These are phyloP conservation scores for Aspergillus saccharolyticus DNA, from an alignment of 495 filamentous ascomycete species.

Conservation along the genomic window DNA sequence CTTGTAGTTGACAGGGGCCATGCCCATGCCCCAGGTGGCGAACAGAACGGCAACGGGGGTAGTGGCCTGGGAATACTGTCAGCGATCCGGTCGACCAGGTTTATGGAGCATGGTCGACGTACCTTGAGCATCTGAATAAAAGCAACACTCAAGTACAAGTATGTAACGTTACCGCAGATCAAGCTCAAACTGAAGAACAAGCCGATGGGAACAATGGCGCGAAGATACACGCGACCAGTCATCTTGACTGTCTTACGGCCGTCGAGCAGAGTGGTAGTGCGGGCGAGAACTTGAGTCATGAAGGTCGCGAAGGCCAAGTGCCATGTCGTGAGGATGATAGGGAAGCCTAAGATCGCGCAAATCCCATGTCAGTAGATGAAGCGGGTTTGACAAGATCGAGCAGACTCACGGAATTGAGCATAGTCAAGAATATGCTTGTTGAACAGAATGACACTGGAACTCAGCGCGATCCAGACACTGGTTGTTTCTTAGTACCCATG, in stretches of 20 bases:
- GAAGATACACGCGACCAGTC: constrained; percentile 84
- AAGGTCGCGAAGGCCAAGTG: constrained; percentile 84
- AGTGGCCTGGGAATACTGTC: constrained; percentile 56
- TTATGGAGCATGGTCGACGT: constrained; percentile 15
- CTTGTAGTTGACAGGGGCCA: constrained; percentile 71
- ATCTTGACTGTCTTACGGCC: constrained; percentile 88
- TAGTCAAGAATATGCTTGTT: constrained; percentile 96
- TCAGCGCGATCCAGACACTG: constrained; percentile 87
- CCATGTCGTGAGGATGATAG: constrained; percentile 85
- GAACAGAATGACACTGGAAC: constrained; percentile 92
- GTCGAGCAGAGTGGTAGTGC: constrained; percentile 78
- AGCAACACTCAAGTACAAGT: constrained; percentile 84
- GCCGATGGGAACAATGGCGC: constrained; percentile 89
- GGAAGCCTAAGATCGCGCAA: constrained; percentile 29
- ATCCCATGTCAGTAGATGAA: neutral
- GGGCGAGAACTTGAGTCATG: constrained; percentile 86
- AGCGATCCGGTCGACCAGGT: neutral
- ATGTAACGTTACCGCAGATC: constrained; percentile 92
- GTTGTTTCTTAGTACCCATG: constrained; percentile 20
- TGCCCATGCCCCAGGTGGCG: constrained; percentile 75
- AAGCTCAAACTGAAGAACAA: constrained; percentile 89
- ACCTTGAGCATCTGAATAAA: constrained; percentile 99
- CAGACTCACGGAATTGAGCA: constrained; percentile 71
- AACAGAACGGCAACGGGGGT: constrained; percentile 86
- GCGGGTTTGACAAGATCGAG: neutral